Conservation (phyloP, 805 yeast genomes). For the Metschnikowia kofuensis region DNA sequence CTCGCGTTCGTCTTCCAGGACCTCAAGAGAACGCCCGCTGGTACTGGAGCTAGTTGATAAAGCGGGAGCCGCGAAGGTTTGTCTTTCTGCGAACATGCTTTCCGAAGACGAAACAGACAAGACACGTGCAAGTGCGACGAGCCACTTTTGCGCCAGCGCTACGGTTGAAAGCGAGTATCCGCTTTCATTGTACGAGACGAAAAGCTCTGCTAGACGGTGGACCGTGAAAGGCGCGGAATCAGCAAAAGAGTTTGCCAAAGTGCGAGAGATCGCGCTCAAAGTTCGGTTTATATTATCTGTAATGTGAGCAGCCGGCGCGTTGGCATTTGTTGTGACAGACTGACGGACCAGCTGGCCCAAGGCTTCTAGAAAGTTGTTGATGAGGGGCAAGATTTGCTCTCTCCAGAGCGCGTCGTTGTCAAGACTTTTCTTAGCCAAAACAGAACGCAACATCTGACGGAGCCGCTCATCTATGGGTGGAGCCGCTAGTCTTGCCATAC, state of each 20-base stretch:
- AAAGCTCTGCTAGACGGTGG: slow-evolving; percentile 17
- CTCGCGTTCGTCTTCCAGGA: slow-evolving; percentile 9
- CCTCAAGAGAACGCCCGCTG: neutral
- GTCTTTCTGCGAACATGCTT: slow-evolving; percentile 1
- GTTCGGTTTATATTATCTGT: slow-evolving; percentile 7
- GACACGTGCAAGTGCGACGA: slow-evolving; percentile 14
- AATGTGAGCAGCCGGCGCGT: slow-evolving; percentile 5
- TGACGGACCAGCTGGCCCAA: slow-evolving; percentile 7
- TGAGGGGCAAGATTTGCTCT: slow-evolving; percentile 8
- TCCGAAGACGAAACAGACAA: slow-evolving; percentile 14
- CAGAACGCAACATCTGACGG: slow-evolving; percentile 8
- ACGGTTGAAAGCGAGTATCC: slow-evolving; percentile 15
- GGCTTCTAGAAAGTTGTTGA: slow-evolving; percentile 3
- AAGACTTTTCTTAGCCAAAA: slow-evolving; percentile 10
- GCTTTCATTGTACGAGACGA: slow-evolving; percentile 13
- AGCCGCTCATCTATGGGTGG: slow-evolving; percentile 12
- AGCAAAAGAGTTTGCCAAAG: slow-evolving; percentile 27
- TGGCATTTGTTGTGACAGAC: slow-evolving; percentile 6
- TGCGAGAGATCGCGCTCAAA: slow-evolving; percentile 5
- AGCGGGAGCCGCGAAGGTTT: slow-evolving; percentile 1
- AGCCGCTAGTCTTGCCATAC: slow-evolving; percentile 11
- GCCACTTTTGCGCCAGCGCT: slow-evolving; percentile 15
- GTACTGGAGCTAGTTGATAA: neutral
- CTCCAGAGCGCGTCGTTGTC: slow-evolving; percentile 16
- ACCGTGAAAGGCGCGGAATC: slow-evolving; percentile 20